Evolutionary conservation across 192 early-diverging fungal genomes (phyloP), one percentile per base, ranked within the genome.

Genomic region (Backusella mclennaniae): DNA sequence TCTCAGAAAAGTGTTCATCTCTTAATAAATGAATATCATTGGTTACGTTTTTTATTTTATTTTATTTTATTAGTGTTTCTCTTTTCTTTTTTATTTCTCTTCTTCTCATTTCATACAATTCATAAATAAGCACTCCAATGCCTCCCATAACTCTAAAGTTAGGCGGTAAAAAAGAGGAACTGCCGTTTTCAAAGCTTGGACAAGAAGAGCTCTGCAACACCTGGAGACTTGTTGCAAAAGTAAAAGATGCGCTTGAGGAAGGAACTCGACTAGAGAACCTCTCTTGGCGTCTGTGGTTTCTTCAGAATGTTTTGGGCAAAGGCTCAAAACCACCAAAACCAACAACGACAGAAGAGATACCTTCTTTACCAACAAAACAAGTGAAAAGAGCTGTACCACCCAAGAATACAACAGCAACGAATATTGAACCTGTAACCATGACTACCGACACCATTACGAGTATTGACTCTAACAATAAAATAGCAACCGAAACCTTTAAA

Each of bases 251-350:
- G 44, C 85, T 95, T 19, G 94, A 94, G 74, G 89, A 93, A 81
- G 94, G 94, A 33, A 86, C 85, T 46, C 91, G 94, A 29, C 83
- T 94, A 35, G 94, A 95, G 76, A 95, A 95, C 77, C 86, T 94
- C 67, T 94, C 93, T 23, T 95, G 94, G 94, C 84, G 94, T 19
- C 84, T 95, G 29, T 95, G 94, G 94, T 93, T 93, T 77, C 82
- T 44, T 15, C 70, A 72, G 5, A 49, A 29, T 19, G 31, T 38
- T 36, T 68, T 68, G 14, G 35, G 35, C 6, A 68, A 92, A 79
- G 67, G 31, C 8, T 21, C 67, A 36, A n/a, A 68, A 19, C 35
- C 67, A 63, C 23, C 23, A 71, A 41, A 49, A 26, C 56, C 56
- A 59, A 59, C 72, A 71, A 26, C 75, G 66, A 23, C 73, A 44